Conservation (phyloP, 169 alveolate species). For the Eimeria tenella region DNA sequence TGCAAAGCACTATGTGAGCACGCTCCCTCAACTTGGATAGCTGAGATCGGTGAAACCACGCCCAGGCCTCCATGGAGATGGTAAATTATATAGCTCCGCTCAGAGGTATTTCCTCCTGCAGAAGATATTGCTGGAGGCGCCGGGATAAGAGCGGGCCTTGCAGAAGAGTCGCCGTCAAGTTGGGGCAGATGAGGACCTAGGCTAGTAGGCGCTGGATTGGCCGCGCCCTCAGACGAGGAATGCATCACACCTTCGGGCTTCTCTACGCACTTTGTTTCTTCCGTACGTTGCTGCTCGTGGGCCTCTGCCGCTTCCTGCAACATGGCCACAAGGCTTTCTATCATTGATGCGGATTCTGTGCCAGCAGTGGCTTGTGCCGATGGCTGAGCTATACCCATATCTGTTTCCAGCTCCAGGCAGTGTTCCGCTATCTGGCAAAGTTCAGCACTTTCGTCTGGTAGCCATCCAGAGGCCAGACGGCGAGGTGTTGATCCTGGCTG, state of each 20-base stretch:
- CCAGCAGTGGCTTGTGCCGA: neutral
- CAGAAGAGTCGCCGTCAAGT: neutral
- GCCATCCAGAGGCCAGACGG: no score
- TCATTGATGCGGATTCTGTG: neutral
- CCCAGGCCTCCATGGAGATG: neutral
- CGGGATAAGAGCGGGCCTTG: neutral
- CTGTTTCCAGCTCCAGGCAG: conserved; percentile 9
- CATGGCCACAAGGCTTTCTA: neutral
- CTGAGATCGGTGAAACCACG: neutral
- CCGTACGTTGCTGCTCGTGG: neutral
- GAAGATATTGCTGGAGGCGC: neutral
- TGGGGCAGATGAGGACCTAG: no score
- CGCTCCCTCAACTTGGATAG: neutral
- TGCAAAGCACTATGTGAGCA: neutral
- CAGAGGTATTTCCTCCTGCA: neutral
- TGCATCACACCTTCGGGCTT: neutral
- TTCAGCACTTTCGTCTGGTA: no score
- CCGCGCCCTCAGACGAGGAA: neutral
- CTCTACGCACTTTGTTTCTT: neutral
- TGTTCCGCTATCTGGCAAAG: neutral
- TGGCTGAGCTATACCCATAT: neutral
- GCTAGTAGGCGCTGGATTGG: no score
- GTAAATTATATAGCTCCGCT: no score
- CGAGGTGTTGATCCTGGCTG: no score
- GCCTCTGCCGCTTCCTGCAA: neutral